Evolutionary conservation across 257 asterid genomes (phyloP), one percentile per base, ranked within the genome.

Genomic region (Leonotis leonurus): DNA sequence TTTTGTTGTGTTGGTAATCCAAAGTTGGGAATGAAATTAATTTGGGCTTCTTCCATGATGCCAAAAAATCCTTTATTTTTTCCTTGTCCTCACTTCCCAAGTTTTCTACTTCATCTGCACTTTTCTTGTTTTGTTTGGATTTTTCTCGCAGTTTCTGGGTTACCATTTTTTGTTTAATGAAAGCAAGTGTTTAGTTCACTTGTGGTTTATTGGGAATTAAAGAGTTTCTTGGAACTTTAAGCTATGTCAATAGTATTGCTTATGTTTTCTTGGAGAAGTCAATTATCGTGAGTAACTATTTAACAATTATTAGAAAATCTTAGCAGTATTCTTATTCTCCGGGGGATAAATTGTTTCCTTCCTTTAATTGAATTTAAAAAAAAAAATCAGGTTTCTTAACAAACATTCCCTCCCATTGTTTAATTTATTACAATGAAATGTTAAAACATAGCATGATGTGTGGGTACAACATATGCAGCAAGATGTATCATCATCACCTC

Each of bases 401-500:
- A 17, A 41, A 12, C 30, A 25, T 36, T 40, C 3, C 35, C 20
- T 32, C 48, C 16, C 18, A 6, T 30, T n/a, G 46, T 35, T 26
- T 14, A 25, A n/a, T 45, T 17, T 17, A n/a, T n/a, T n/a, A n/a
- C n/a, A 22, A 22, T 53, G 4, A 27, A 32, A 10, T 35, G 32
- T 2, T 26, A 11, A 0, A n/a, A n/a, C n/a, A n/a, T n/a, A n/a
- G n/a, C n/a, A n/a, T 17, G 14, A 40, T 21, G 2, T 44, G 26
- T 49, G 64, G 37, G 71, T 65, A 64, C 75, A 0, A 68, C 67
- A 60, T 77, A 37, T 75, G 60, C 90, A 85, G 95, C 99, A 93
- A 84, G 99, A 93, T 32, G 96, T 84, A 64, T 93, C 99, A 65
- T 97, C 99, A 64, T 93, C 99, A 65, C 99, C 99, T 1, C 90